Conservation (phyloP, 2,329 filamentous ascomycete genomes). For the Sporothrix brunneoviolacea region DNA sequence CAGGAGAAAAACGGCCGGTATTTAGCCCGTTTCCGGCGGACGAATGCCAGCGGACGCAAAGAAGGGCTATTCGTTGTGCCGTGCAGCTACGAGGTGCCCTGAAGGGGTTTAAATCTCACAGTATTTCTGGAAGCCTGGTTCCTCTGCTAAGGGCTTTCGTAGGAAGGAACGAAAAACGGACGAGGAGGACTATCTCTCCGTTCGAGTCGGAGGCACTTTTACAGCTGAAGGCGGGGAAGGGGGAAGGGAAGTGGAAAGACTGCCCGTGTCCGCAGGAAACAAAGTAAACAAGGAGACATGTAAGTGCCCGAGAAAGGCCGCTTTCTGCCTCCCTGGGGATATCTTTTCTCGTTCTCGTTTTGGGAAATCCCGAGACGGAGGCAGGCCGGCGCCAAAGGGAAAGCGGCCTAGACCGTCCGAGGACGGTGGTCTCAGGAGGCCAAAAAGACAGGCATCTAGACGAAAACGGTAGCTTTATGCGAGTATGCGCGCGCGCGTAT, state of each 20-base stretch:
- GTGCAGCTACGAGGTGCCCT: no score
- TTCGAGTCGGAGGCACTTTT: no score
- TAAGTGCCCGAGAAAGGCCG: no score
- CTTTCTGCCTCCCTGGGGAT: no score
- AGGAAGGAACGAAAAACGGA: background rate
- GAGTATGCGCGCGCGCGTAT: background rate
- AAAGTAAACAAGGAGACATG: background rate
- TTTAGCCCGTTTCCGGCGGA: conserved; percentile 7
- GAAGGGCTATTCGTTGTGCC: background rate
- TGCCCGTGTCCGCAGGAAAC: background rate
- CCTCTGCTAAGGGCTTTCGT: background rate
- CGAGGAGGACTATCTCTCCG: no score
- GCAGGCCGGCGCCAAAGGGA: background rate
- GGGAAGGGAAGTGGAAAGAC: background rate
- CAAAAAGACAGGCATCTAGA: no score
- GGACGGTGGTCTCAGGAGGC: no score
- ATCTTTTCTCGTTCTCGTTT: background rate
- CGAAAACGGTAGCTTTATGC: conserved; percentile 2
- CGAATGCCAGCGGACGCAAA: background rate
- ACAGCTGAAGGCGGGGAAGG: background rate
- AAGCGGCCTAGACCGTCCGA: background rate
- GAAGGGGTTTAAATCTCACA: no score
- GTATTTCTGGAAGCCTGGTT: no score
- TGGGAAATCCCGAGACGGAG: background rate
- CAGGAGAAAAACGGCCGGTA: background rate